phyloP scores from a whole-genome alignment of 2,329 filamentous ascomycete species.

The Teratosphaeria pseudoeucalypti region DNA sequence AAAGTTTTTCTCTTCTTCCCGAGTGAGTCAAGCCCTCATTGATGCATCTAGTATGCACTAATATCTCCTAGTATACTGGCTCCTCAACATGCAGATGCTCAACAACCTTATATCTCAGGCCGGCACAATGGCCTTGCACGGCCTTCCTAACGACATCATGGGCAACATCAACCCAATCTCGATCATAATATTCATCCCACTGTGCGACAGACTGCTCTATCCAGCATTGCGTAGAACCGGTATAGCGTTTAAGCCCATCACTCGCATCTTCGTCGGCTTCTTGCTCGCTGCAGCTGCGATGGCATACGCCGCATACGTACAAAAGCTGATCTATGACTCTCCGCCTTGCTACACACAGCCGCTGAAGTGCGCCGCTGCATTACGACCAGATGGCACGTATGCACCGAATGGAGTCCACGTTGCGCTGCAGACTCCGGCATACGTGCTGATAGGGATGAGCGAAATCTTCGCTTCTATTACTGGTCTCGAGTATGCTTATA shows the following conservation, averaged over 20 bases:
- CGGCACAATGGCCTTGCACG: constrained; percentile 33
- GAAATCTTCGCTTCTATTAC: constrained; percentile 39
- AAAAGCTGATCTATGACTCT: constrained; percentile 42
- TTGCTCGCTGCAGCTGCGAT: constrained; percentile 41
- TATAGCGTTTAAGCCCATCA: constrained; percentile 39
- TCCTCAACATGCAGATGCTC: constrained; percentile 47
- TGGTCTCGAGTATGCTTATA: constrained; percentile 36
- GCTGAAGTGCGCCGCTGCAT: constrained; percentile 18
- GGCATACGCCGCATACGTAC: constrained; percentile 42
- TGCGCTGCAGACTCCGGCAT: constrained; percentile 26
- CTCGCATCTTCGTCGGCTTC: constrained; percentile 40
- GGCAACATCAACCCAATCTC: constrained; percentile 23
- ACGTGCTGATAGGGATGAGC: constrained; percentile 33
- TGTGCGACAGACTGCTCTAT: constrained; percentile 37
- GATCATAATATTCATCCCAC: constrained; percentile 33
- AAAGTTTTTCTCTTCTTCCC: constrained; percentile 48
- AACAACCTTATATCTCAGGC: constrained; percentile 39
- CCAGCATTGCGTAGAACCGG: constrained; percentile 34
- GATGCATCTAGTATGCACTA: not conserved
- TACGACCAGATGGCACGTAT: constrained; percentile 1
- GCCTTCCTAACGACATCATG: constrained; percentile 39
- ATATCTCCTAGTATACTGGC: constrained; percentile 38
- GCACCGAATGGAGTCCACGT: constrained; percentile 24
- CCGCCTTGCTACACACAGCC: constrained; percentile 34
- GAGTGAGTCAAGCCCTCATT: not conserved